A percentile compares a stretch with the other conserved stretches of the same genome.
Evolutionary conservation across 1,284 basidiomycete genomes (phyloP).

Genomic region (Coniferiporia sulphurascens): DNA sequence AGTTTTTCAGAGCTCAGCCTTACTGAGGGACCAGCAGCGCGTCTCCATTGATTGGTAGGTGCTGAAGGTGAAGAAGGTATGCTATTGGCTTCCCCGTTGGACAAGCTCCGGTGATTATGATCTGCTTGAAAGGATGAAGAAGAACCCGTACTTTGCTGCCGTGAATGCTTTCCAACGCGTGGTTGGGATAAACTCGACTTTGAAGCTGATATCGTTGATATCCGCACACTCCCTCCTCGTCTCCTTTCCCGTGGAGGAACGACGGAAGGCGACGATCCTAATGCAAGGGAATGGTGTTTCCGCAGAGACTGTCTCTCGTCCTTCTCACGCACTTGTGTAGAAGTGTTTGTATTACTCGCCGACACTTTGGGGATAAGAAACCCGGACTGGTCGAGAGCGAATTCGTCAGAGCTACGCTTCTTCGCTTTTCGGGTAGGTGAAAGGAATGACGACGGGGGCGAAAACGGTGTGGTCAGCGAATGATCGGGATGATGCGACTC

Average conservation of each 20-base stretch:
- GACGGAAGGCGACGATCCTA: conserved; percentile 36
- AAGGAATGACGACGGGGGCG: conserved; percentile 41
- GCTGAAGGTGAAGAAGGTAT: not conserved
- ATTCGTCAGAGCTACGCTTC: conserved; percentile 79
- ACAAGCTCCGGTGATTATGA: not conserved
- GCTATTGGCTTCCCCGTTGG: not conserved
- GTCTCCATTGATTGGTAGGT: conserved; percentile 7
- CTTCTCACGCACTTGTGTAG: conserved; percentile 32
- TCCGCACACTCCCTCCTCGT: conserved; percentile 13
- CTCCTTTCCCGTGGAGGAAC: conserved; percentile 26
- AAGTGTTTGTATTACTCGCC: conserved; percentile 25
- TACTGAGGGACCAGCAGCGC: conserved; percentile 6
- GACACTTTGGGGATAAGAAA: conserved; percentile 49
- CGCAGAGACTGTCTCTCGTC: conserved; percentile 54
- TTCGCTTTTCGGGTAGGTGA: conserved; percentile 51
- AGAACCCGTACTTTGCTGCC: conserved; percentile 16
- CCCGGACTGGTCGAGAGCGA: conserved; percentile 70
- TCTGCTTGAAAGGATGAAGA: conserved; percentile 4
- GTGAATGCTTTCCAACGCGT: conserved; percentile 6
- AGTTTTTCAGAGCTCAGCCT: conserved; percentile 12
- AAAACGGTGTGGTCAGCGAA: conserved; percentile 1
- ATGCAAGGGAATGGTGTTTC: conserved; percentile 69
- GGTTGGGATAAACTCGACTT: conserved; percentile 5
- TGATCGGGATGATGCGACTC: conserved; percentile 1
- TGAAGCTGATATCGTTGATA: conserved; percentile 6